Percentiles rank a stretch among this genome's conserved stretches.
Evolutionary conservation across 2,329 filamentous ascomycete genomes (phyloP).

Genomic region (Fusarium zealandicum): DNA sequence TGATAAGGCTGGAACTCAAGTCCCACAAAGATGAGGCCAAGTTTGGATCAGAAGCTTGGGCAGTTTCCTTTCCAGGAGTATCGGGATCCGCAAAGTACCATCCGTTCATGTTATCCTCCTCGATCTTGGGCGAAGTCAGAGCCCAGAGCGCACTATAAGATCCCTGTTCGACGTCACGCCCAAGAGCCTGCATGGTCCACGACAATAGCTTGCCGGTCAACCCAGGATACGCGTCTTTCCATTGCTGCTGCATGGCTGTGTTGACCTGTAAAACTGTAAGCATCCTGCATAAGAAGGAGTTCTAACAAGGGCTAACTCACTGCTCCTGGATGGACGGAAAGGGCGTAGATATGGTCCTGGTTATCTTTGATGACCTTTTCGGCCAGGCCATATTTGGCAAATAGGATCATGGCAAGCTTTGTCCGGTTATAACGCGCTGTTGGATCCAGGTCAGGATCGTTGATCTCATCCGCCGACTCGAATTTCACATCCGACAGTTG

Average conservation of each 20-base stretch:
- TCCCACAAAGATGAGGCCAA: constrained; percentile 51
- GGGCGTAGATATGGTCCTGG: constrained; percentile 49
- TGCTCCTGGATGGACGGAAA: constrained; percentile 49
- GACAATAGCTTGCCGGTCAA: constrained; percentile 49
- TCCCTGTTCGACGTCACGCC: constrained; percentile 51
- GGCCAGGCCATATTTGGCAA: constrained; percentile 51
- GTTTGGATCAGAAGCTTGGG: constrained; percentile 49
- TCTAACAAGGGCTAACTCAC: background rate
- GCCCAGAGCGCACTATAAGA: constrained; percentile 54
- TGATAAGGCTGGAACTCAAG: constrained; percentile 49
- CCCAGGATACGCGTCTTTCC: constrained; percentile 54
- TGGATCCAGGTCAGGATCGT: constrained; percentile 45
- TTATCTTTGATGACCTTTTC: constrained; percentile 53
- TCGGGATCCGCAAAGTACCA: constrained; percentile 52
- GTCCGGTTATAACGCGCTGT: constrained; percentile 51
- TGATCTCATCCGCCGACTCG: constrained; percentile 52
- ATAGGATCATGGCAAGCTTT: constrained; percentile 53
- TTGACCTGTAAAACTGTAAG: constrained; percentile 45
- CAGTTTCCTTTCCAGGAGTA: constrained; percentile 48
- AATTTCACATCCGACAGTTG: constrained; percentile 48
- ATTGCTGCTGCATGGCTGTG: constrained; percentile 54
- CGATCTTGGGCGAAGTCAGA: constrained; percentile 50
- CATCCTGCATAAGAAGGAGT: accelerated
- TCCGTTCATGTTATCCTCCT: constrained; percentile 52
- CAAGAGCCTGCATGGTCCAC: constrained; percentile 44